Evolutionary conservation across 2,329 filamentous ascomycete species (phyloP), one percentile per base, ranked within the genome.

Genomic region (Verticillium zaregamsianum): DNA sequence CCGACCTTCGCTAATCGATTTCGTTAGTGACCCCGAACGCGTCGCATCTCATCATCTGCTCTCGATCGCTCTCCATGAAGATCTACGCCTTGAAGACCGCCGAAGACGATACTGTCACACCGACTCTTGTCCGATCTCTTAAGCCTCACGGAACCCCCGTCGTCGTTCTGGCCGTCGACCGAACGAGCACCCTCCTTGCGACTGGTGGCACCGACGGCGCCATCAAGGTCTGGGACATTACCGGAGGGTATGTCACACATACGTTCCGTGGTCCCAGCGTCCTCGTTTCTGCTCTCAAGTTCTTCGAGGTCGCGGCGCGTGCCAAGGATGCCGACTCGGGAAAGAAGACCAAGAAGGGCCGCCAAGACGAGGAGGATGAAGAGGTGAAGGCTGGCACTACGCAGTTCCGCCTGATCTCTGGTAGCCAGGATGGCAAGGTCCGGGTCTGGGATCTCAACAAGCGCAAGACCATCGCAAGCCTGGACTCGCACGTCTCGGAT

Each of bases 201-300:
- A 98, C 94, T 17, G 95, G 96, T 65, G 92, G 91, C 57, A 93
- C 95, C 3, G 95, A 99, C 72, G 95, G 95, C 28, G 86, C 90
- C 1, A 91, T 98, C 69, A 99, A 99, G 75, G 89, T 99, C 59
- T 99, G 94, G 94, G 95, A 99, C 76, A 92, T 99, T 63, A 82
- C 84, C 58, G 92, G 89, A 55, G 95, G 95, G 25, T 98, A 91
- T 74, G 88, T 93, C 35, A 99, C 96, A 32, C 95, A 99, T 76
- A 97, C 92, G 0, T 96, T 99, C 75, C 90, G 94, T 68, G 93
- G 93, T 1, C 94, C 96, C 61, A 93, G 93, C 63, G 93, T 95
- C 11, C 84, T 99, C 25, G 86, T 99, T 5, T 97, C 95, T 14
- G 92, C 95, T 0, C 81, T 99, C 20, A 89, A 90, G 68, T 98